A percentile compares a stretch with the other conserved stretches of the same genome.
phyloP scores from a whole-genome alignment of 305 asterid genomes.

The Rubia balearica region DNA sequence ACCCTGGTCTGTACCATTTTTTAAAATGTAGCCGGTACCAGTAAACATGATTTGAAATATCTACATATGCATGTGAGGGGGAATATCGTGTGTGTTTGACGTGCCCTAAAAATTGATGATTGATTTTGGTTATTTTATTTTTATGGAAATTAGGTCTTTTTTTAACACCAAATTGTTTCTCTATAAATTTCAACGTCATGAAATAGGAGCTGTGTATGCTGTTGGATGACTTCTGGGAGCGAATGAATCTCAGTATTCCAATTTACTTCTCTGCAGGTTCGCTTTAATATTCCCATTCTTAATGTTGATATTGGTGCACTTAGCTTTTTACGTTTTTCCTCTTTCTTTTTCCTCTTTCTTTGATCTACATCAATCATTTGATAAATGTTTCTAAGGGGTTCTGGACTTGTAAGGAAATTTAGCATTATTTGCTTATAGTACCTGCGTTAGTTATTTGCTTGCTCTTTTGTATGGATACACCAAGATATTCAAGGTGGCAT shows the following conservation, averaged over 20 bases:
- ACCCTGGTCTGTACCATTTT: neutral
- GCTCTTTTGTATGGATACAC: neutral
- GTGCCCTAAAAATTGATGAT: neutral
- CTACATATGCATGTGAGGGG: neutral
- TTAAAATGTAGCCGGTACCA: neutral
- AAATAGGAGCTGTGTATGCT: conserved; percentile 87
- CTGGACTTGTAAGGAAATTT: neutral
- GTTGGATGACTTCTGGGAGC: conserved; percentile 89
- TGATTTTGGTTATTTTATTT: too few species aligned
- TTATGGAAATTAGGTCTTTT: too few species aligned
- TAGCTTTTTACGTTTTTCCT: neutral
- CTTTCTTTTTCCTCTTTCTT: neutral
- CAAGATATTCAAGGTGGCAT: neutral
- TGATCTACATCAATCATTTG: neutral
- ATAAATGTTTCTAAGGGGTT: neutral
- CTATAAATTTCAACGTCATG: conserved; percentile 7
- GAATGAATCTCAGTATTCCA: conserved; percentile 76
- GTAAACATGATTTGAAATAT: neutral
- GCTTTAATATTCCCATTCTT: conserved; percentile 4
- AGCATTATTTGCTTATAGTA: neutral
- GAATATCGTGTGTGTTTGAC: neutral
- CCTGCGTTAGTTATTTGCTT: neutral
- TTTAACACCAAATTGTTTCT: neutral
- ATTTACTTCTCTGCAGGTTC: conserved; percentile 85
- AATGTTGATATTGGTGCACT: conserved; percentile 3